A percentile compares a stretch with the other conserved stretches of the same genome.
Evolutionary conservation across 2,329 filamentous ascomycete genomes (phyloP).

Genomic region (Alternaria gansuensis): DNA sequence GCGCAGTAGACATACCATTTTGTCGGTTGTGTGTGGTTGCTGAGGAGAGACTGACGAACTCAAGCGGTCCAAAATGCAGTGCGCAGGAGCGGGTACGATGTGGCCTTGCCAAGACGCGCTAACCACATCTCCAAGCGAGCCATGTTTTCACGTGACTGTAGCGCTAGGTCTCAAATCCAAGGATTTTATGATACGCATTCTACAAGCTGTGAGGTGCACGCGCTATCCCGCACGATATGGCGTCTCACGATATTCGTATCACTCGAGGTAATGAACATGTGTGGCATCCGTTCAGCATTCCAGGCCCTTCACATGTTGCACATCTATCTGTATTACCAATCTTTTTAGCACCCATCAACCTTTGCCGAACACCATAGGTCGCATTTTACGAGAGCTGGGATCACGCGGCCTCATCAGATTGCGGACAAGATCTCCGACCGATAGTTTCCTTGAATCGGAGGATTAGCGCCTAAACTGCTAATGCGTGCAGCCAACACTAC

Average conservation of each 20-base stretch:
- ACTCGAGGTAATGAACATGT: background rate
- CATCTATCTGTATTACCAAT: conserved; percentile 10
- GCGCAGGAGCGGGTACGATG: conserved; percentile 35
- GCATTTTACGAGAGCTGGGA: conserved; percentile 8
- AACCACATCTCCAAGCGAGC: conserved; percentile 37
- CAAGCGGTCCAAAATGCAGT: conserved; percentile 5
- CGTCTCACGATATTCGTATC: background rate
- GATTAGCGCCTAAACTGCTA: conserved; percentile 19
- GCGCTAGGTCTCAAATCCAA: background rate
- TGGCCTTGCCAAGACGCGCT: conserved; percentile 24
- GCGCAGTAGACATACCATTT: conserved; percentile 50
- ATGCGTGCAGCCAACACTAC: conserved; percentile 7
- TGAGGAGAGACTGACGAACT: conserved; percentile 36
- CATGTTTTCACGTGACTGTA: conserved; percentile 6
- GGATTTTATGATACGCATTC: background rate
- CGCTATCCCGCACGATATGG: background rate
- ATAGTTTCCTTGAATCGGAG: conserved; percentile 27
- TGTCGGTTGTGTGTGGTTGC: conserved; percentile 54
- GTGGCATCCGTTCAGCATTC: background rate
- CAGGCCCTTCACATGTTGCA: background rate
- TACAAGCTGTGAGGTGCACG: background rate
- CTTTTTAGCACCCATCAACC: conserved; percentile 4
- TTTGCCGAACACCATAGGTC: conserved; percentile 10
- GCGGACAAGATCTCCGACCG: conserved; percentile 25
- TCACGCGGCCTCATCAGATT: conserved; percentile 14